Evolutionary conservation across 345 rosid genomes (phyloP), one percentile per base, ranked within the genome.

Genomic region (Kandelia obovata): DNA sequence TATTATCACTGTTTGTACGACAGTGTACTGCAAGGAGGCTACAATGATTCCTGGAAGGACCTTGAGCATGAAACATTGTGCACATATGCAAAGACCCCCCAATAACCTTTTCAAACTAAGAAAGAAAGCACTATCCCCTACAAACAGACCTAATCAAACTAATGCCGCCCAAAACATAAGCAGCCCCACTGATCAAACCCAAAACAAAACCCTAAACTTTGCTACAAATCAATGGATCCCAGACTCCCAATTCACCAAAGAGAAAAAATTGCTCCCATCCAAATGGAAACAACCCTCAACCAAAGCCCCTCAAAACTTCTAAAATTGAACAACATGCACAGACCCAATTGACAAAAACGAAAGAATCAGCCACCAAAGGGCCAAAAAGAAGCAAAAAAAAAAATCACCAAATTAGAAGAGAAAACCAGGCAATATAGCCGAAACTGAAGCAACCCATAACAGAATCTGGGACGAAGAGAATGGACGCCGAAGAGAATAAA

Each of bases 1-100:
- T 25, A 64, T 58, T 64, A 81, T 82, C 84, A 71, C 56, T 30
- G 70, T 64, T 74, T 69, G 83, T 84, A 23, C 92, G 85, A 73
- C 83, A 85, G 46, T 80, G 71, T 78, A 89, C 91, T 46, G 96
- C 96, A 72, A 96, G 86, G 61, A 92, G 86, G 80, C 85, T 82
- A 80, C 98, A 96, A 80, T 84, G 90, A 83, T 84, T 88, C 81
- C 96, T 88, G 71, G 87, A 87, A 82, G 92, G 83, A 79, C 94
- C 88, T 90, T 89, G 96, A 72, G 87, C 89, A 85, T 85, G 91
- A 89, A 86, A 88, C 98, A 95, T 95, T 92, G 83, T 92, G 79
- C 75, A 73, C 70, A 80, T 92, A 88, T 87, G 70, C 83, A 92
- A 78, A 84, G 71, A 73, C 73, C 78, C 82, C 72, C 65, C 66